phyloP scores from a whole-genome alignment of 148 eudicot species.

The Nyssa sinensis region DNA sequence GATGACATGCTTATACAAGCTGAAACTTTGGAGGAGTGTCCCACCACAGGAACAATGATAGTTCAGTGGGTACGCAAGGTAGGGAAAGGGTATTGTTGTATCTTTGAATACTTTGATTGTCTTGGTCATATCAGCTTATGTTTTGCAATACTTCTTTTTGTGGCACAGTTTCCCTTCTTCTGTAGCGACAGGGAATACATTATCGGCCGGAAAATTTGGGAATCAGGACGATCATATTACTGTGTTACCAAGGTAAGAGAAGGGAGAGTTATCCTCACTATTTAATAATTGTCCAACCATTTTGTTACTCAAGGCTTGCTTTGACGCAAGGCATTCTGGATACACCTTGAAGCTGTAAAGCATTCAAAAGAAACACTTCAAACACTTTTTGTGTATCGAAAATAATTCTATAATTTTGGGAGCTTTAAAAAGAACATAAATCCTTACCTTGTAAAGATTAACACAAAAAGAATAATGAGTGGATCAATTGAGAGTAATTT shows the following conservation, averaged over 20 bases:
- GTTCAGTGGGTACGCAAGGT: slow-evolving; percentile 70
- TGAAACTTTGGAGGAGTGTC: slow-evolving; percentile 44
- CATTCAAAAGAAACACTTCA: no score
- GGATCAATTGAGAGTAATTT: no score
- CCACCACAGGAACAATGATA: slow-evolving; percentile 45
- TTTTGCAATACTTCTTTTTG: neutral
- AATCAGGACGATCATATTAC: slow-evolving; percentile 39
- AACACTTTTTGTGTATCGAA: no score
- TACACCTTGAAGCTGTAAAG: no score
- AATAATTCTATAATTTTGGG: no score
- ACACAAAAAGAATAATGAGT: no score
- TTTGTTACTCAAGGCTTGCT: no score
- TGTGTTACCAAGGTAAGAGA: slow-evolving; percentile 53
- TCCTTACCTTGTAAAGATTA: no score
- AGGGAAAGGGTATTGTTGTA: neutral
- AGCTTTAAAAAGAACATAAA: no score
- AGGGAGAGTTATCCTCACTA: neutral
- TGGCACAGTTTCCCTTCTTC: slow-evolving; percentile 54
- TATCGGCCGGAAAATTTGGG: slow-evolving; percentile 57
- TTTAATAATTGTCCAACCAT: neutral
- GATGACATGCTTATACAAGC: slow-evolving; percentile 55
- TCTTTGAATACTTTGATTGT: slow-evolving; percentile 1
- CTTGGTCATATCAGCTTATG: neutral
- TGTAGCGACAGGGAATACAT: slow-evolving; percentile 57
- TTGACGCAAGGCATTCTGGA: no score